Percentiles rank a stretch among this genome's conserved stretches.
Evolutionary conservation across 192 early-diverging fungal genomes (phyloP).

Genomic region (Gamsiella multidivaricata): DNA sequence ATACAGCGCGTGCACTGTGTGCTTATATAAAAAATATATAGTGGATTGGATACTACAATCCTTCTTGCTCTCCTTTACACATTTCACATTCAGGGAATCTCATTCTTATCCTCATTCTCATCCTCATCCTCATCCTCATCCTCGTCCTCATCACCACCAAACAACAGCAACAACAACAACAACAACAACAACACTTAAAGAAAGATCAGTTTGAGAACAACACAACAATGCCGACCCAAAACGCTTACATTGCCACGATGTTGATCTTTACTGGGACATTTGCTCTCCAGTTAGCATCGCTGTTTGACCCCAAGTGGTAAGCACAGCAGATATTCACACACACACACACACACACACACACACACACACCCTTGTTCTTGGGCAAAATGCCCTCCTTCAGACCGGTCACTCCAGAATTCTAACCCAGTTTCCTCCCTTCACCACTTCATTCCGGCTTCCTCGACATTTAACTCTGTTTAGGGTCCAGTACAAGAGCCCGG

Average conservation of each 20-base stretch:
- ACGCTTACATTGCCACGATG: conserved; percentile 43
- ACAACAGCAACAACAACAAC: background rate
- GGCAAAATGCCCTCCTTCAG: too few relatives aligned
- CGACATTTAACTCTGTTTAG: conserved; percentile 3
- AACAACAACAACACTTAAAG: too few relatives aligned
- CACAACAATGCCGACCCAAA: conserved; percentile 38
- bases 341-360: too few relatives aligned
- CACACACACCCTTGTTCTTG: too few relatives aligned
- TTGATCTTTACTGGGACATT: conserved; percentile 27
- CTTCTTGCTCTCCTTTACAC: background rate
- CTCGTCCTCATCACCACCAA: too few relatives aligned
- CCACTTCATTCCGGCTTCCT: background rate
- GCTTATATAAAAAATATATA: too few relatives aligned
- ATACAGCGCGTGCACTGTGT: too few relatives aligned
- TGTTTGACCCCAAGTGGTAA: conserved; percentile 49
- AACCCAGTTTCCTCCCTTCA: background rate
- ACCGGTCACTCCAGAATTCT: too few relatives aligned
- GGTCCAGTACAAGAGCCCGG: conserved; percentile 46
- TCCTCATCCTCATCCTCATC: too few relatives aligned
- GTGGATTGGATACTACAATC: background rate
- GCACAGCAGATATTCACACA: too few relatives aligned
- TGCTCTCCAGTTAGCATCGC: conserved; percentile 34
- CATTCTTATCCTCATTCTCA: too few relatives aligned
- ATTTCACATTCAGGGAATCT: too few relatives aligned
- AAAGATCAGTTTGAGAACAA: background rate